phyloP scores from a whole-genome alignment of 2,329 filamentous ascomycete genomes.

The Dothistroma septosporum region DNA sequence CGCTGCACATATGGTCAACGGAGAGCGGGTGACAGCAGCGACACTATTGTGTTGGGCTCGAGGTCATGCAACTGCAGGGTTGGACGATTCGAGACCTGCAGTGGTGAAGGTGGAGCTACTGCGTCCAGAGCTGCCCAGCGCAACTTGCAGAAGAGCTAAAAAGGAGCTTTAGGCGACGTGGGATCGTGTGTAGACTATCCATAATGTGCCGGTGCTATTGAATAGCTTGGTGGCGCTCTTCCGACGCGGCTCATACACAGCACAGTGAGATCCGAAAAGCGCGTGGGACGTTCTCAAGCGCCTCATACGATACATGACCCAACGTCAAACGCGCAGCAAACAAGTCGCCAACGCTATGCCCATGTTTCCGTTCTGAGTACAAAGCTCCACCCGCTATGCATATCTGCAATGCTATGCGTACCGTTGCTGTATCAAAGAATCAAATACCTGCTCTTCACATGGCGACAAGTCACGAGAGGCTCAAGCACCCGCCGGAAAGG shows the following conservation, averaged over 20 bases:
- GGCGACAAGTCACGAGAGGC: conserved; percentile 17
- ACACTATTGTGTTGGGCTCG: conserved; percentile 3
- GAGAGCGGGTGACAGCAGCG: conserved; percentile 10
- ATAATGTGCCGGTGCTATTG: conserved; percentile 6
- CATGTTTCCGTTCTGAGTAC: conserved; percentile 13
- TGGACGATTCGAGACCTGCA: neutral
- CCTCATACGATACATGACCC: conserved; percentile 4
- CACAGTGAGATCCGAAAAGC: neutral
- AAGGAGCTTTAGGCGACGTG: conserved; percentile 1
- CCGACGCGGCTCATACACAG: conserved; percentile 1
- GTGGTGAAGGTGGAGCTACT: conserved; percentile 1
- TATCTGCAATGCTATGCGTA: conserved; percentile 21
- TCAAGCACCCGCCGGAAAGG: conserved; percentile 21
- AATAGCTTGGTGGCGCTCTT: conserved; percentile 1
- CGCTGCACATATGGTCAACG: conserved; percentile 12
- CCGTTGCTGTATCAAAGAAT: conserved; percentile 18
- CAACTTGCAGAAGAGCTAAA: neutral
- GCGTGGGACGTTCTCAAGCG: neutral
- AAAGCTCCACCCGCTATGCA: conserved; percentile 21
- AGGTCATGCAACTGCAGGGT: conserved; percentile 4
- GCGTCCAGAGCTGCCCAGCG: neutral
- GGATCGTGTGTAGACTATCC: neutral
- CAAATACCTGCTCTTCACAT: conserved; percentile 1
- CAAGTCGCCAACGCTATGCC: conserved; percentile 11
- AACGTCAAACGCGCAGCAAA: conserved; percentile 15